Percentiles rank a stretch among this genome's conserved stretches.
Conservation (phyloP, 495 filamentous ascomycete genomes). For the Amniculicola lignicola region DNA sequence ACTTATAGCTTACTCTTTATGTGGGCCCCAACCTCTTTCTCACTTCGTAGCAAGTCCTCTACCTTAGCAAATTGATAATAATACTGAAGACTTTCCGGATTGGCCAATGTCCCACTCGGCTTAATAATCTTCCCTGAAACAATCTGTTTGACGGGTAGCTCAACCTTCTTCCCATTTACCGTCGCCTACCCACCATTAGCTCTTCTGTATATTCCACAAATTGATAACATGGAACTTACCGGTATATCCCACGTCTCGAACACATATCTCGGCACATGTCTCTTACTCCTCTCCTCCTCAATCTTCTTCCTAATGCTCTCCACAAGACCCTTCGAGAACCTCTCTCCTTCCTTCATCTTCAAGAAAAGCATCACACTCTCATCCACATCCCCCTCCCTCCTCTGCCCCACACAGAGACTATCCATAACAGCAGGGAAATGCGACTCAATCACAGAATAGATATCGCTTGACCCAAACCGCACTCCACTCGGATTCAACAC, state of each 20-base stretch:
- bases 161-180: slow-evolving; percentile 82
- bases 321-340: slow-evolving; percentile 57
- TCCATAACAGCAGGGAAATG: slow-evolving; percentile 62
- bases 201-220: not conserved
- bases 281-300: slow-evolving; percentile 57
- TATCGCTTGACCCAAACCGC: slow-evolving; percentile 79
- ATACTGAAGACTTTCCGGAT: slow-evolving; percentile 68
- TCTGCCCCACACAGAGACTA: slow-evolving; percentile 71
- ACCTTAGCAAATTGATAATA: slow-evolving; percentile 80
- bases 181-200: slow-evolving; percentile 54
- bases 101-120: slow-evolving; percentile 72
- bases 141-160: slow-evolving; percentile 81
- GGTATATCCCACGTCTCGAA: slow-evolving; percentile 80
- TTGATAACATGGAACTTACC: slow-evolving; percentile 55
- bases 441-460: slow-evolving; percentile 70
- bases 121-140: slow-evolving; percentile 71
- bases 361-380: slow-evolving; percentile 75
- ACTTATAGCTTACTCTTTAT: slow-evolving; percentile 17
- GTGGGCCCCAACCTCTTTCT: slow-evolving; percentile 32
- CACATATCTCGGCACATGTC: slow-evolving; percentile 74
- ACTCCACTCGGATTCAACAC: slow-evolving; percentile 87
- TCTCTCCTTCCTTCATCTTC: slow-evolving; percentile 61
- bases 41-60: slow-evolving; percentile 67
- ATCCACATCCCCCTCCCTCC: slow-evolving; percentile 63
- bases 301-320: slow-evolving; percentile 61